Base-by-base conservation (phyloP, 345 rosid species). In the Conringia planisiliqua region DNA sequence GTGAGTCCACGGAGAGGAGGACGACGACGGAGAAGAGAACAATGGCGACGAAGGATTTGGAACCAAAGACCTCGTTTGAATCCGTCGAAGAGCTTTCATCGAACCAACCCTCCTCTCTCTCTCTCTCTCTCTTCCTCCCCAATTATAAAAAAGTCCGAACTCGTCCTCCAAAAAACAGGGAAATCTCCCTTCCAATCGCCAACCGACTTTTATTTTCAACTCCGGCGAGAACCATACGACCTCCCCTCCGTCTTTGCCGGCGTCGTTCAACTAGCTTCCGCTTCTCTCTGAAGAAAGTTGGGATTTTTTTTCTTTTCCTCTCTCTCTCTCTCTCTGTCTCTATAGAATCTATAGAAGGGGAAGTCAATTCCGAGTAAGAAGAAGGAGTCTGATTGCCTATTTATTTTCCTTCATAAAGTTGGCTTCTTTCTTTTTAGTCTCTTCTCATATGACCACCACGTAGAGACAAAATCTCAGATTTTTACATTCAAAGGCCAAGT, bases 51-150 rank as follows among this genome's bases (percentile, higher is more conserved):
- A 77, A 16, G 87, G 81, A 70, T 82, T 87, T 48, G 86, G 78
- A 57, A 89, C 79, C 42, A 93, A 81, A 72, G 96, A 79, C 68
- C 81, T 78, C 68, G 97, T 90, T 54, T 86, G 89, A 81, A 90
- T 95, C 73, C 92, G 79, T 76, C 82, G 70, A 51, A 92, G 87
- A 85, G 97, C 96, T 89, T 79, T 90, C 99, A 95, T 58, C 76
- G 33, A 75, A 60, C 20, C 63, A 27, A 66, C 4, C 2, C 51
- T 57, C 51, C 48, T 26, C 18, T 36, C 36, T 42, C 55, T 52
- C 27, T 32, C 35, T 33, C 27, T n/a, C 3, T 42, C 16, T 24
- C 20, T 24, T 22, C 24, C 24, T 22, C 2, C 1, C 24, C 24
- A 22, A 22, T 22, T 22, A 1, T 22, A 1, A 22, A 22, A 22